Evolutionary conservation across 169 alveolate species (phyloP).

Genomic region (Cyclospora cayetanensis): DNA sequence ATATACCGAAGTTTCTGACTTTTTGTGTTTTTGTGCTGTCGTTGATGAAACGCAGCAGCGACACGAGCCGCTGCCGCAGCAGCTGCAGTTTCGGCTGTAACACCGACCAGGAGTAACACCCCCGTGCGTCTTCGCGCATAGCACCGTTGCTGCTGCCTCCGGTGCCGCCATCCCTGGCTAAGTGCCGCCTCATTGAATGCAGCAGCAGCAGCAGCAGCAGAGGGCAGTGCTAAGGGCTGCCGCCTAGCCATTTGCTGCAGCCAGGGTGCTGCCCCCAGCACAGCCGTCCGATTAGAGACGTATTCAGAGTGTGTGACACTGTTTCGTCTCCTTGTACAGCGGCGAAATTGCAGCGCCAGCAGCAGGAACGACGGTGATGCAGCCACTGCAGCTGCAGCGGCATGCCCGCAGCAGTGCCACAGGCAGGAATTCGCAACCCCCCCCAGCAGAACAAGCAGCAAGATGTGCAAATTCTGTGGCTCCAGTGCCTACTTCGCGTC

Average conservation of each 20-base stretch:
- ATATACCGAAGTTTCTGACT: background rate
- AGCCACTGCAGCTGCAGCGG: conserved; percentile 14
- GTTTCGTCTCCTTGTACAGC: too few relatives aligned
- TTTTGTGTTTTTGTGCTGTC: background rate
- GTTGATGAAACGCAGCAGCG: background rate
- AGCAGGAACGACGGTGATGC: conserved; percentile 3
- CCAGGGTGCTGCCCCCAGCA: background rate
- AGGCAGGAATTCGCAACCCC: background rate
- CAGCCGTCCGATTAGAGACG: too few relatives aligned
- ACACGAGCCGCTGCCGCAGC: conserved; percentile 48
- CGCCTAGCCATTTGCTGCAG: background rate
- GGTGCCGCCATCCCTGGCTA: too few relatives aligned
- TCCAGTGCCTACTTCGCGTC: background rate
- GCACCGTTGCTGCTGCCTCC: conserved; percentile 13
- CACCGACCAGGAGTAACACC: conserved; percentile 7
- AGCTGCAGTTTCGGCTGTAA: background rate
- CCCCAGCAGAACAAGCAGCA: background rate
- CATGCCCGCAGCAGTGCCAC: background rate
- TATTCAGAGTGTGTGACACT: too few relatives aligned
- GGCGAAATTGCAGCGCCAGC: background rate
- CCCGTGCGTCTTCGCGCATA: conserved; percentile 4
- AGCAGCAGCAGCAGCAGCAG: conserved; percentile 40
- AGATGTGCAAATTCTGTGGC: background rate
- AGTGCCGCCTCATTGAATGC: background rate
- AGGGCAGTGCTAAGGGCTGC: too few relatives aligned